Evolutionary conservation across 495 filamentous ascomycete species (phyloP).

Genomic region (Apiosordaria backusii): DNA sequence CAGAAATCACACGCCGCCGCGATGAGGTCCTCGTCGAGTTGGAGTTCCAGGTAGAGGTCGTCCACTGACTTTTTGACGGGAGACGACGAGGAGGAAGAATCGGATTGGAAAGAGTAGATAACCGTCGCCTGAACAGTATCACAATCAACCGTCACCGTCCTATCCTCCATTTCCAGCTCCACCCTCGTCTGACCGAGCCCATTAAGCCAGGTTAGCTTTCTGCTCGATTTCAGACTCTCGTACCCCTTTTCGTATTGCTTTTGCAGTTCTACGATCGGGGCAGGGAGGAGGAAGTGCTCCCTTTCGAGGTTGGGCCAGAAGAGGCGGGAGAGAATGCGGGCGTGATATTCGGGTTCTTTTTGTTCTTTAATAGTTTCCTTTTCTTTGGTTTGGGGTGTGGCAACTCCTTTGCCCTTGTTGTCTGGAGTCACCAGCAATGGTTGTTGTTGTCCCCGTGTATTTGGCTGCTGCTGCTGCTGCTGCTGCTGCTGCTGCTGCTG

Average conservation of each 20-base stretch:
- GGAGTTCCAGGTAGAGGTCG: conserved; percentile 59
- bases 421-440: conserved; percentile 19
- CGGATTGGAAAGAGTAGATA: conserved; percentile 72
- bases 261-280: conserved; percentile 59
- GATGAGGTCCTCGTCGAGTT: conserved; percentile 75
- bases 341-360: conserved; percentile 48
- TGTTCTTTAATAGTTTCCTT: conserved; percentile 19
- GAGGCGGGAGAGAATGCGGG: conserved; percentile 84
- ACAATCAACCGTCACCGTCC: conserved; percentile 66
- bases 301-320: conserved; percentile 89
- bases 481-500: neutral
- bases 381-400: neutral
- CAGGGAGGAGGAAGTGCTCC: conserved; percentile 70
- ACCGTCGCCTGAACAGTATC: conserved; percentile 86
- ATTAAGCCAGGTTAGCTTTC: conserved; percentile 85
- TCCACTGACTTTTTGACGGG: conserved; percentile 53
- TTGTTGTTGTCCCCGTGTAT: conserved; percentile 21
- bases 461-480: conserved; percentile 26
- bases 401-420: conserved; percentile 11
- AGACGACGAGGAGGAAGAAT: conserved; percentile 16
- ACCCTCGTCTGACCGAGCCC: conserved; percentile 77
- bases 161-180: conserved; percentile 78
- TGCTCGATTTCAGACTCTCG: conserved; percentile 68
- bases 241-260: conserved; percentile 72
- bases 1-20: conserved; percentile 80